Percentiles rank a stretch among this genome's conserved stretches.
These are phyloP conservation scores for Ailanthus altissimus DNA, from an alignment of 345 rosid species.

Conservation along the genomic window DNA sequence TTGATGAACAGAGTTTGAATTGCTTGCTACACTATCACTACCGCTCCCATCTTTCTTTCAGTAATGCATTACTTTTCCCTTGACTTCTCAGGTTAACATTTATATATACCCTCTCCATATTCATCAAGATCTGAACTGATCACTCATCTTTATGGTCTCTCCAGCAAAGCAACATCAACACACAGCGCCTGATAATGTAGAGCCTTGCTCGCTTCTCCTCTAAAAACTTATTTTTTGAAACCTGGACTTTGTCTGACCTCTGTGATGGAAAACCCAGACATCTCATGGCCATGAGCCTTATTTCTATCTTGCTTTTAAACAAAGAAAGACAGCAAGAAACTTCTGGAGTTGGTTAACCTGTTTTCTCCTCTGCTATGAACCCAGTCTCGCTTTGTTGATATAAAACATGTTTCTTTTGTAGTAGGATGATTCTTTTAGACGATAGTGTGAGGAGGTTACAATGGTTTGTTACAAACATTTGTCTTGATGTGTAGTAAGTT, in stretches of 20 bases:
- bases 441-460: conserved; percentile 26
- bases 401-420: conserved; percentile 7
- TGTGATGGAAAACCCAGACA: conserved; percentile 8
- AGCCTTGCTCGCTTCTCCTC: conserved; percentile 41
- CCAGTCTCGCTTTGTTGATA: conserved; percentile 6
- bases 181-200: conserved; percentile 39
- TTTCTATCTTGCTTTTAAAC: conserved; percentile 7
- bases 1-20: conserved; percentile 8
- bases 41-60: background rate
- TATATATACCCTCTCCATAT: background rate
- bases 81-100: conserved; percentile 1
- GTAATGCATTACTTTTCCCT: conserved; percentile 4
- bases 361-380: background rate
- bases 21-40: background rate
- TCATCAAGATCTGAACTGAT: conserved; percentile 12
- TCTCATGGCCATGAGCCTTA: conserved; percentile 25
- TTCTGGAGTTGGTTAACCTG: background rate
- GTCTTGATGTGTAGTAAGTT: conserved; percentile 26
- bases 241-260: conserved; percentile 20
- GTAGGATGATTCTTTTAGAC: background rate
- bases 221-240: conserved; percentile 22
- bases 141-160: conserved; percentile 30
- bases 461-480: conserved; percentile 30
- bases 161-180: conserved; percentile 46
- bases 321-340: conserved; percentile 2